Base-by-base conservation (phyloP, 2,329 filamentous ascomycete genomes). In the Beauveria australis region DNA sequence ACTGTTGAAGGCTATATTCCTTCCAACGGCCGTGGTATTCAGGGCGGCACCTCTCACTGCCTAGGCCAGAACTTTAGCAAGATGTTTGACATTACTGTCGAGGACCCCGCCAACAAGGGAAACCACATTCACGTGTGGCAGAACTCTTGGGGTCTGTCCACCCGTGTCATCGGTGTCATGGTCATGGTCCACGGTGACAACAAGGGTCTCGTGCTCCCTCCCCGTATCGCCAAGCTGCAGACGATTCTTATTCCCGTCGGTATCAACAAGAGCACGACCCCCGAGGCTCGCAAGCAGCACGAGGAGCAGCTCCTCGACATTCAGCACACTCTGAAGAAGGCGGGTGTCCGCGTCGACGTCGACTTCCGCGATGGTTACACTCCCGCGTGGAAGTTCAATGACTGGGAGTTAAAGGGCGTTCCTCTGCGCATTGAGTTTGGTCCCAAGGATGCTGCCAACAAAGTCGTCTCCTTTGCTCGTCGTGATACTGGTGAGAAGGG, bases 131-230 rank as follows among this genome's bases (percentile, higher is more conserved):
- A 93, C 71, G 92, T 97, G 61, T 97, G 93, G 92, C 94, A 99
- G 75, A 99, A 99, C 80, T 97, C 92, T 16, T 99, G 94, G 94
- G 94, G 94, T 76, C 84, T 99, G 63, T 97, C 93, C 1, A 99
- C 94, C 59, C 91, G 94, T 72, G 91, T 93, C 61, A 96, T 99
- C 66, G 95, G 94, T 78, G 92, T 97, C 73, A 97, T 97, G 93
- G 90, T 97, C 70, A 94, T 99, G 86, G 92, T 96, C 63, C 94
- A 99, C 77, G 89, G 92, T 69, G 94, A 99, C 73, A 89, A 99
- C 78, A 93, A 93, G 76, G 94, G 94, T 65, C 82, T 99, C 19
- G 92, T 97, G 64, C 86, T 97, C 57, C 94, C 94, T 72, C 94
- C 94, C 46, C 85, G 92, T 60, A 89, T 97, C 57, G 88, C 92